Evolutionary conservation across 2,329 filamentous ascomycete genomes (phyloP).

Genomic region (Colletotrichum sp.): DNA sequence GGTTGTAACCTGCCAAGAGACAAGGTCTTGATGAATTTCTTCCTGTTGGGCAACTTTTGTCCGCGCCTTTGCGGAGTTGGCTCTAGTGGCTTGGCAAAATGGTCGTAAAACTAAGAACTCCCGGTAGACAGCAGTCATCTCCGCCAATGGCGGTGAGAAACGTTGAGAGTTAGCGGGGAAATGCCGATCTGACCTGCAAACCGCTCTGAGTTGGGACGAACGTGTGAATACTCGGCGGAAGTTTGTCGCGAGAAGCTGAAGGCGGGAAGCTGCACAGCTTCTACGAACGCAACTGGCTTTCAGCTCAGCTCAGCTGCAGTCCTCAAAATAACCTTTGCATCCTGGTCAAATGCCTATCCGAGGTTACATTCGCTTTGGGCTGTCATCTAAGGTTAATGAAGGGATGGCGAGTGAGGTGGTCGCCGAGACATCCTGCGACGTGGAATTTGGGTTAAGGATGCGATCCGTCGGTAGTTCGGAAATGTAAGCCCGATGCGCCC

Average conservation of each 20-base stretch:
- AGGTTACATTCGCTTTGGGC: not conserved
- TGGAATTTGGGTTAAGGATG: not conserved
- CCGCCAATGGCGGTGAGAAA: not conserved
- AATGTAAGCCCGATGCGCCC: not conserved
- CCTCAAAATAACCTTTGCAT: not conserved
- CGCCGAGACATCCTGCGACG: not conserved
- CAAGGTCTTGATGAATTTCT: not conserved
- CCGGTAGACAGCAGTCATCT: not conserved
- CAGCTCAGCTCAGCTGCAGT: not conserved
- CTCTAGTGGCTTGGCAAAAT: slow-evolving; percentile 10
- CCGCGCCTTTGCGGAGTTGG: not conserved
- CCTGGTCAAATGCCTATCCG: not conserved
- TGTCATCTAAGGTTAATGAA: not conserved
- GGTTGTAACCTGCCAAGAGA: not conserved
- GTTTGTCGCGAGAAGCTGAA: slow-evolving; percentile 2
- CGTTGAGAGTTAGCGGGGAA: not conserved
- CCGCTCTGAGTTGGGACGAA: not conserved
- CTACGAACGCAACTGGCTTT: not conserved
- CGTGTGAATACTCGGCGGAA: not conserved
- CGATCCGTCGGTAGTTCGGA: not conserved
- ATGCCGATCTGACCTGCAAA: not conserved
- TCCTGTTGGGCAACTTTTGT: not conserved
- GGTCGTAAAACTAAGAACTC: not conserved
- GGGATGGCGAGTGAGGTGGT: not conserved
- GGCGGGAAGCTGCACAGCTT: not conserved